Percentiles rank a stretch among this genome's conserved stretches.
phyloP scores from a whole-genome alignment of 2,329 filamentous ascomycete species.

The Penicillium sclerotiorum region DNA sequence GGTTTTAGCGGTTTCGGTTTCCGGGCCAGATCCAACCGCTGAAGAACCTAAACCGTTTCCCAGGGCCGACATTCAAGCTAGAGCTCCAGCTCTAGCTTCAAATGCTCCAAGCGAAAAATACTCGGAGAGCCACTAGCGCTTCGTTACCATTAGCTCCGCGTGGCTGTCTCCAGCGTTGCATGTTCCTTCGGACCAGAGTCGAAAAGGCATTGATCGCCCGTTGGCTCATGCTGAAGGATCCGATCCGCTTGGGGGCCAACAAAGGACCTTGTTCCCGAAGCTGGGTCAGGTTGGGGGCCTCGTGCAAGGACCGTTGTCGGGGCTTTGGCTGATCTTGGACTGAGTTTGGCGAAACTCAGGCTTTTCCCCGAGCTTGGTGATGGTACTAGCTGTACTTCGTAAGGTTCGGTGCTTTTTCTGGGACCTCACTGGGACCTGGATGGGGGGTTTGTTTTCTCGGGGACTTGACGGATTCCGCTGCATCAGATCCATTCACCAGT shows the following conservation, averaged over 20 bases:
- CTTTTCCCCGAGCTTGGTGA: too few relatives aligned
- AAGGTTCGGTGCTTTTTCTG: not conserved
- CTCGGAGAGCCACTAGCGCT: too few relatives aligned
- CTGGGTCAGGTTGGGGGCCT: not conserved
- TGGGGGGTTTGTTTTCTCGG: too few relatives aligned
- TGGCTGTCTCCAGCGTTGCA: not conserved
- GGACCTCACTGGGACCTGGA: too few relatives aligned
- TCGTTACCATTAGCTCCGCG: too few relatives aligned
- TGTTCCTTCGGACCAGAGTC: not conserved
- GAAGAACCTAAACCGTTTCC: not conserved
- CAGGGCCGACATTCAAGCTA: too few relatives aligned
- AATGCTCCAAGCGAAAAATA: too few relatives aligned
- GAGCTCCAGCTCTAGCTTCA: too few relatives aligned
- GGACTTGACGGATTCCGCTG: too few relatives aligned
- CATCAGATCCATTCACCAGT: too few relatives aligned
- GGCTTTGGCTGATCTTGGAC: not conserved
- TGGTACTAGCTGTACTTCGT: not conserved
- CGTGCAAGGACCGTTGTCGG: not conserved
- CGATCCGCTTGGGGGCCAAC: constrained; percentile 1
- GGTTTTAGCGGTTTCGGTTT: not conserved
- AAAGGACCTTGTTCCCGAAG: not conserved
- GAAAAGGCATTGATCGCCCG: too few relatives aligned
- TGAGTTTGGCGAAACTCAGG: not conserved
- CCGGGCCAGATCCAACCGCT: not conserved
- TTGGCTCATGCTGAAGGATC: not conserved